These are phyloP conservation scores for Magnusiomyces ingens DNA, from an alignment of 1,139 yeast species.

Conservation along the genomic window DNA sequence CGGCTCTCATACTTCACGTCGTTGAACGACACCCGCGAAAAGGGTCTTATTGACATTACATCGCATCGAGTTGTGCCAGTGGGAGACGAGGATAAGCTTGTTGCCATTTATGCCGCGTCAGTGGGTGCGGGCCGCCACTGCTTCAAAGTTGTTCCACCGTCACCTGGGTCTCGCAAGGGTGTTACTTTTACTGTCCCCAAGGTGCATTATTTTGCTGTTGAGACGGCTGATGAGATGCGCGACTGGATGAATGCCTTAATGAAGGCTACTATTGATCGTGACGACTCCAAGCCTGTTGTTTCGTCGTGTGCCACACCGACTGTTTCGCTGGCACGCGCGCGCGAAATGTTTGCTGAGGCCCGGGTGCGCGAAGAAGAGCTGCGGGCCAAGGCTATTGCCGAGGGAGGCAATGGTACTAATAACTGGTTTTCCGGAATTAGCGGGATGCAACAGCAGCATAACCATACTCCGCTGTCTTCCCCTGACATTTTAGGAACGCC, in stretches of 20 bases:
- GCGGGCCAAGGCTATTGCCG: slow-evolving; percentile 27
- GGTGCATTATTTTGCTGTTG: slow-evolving; percentile 93
- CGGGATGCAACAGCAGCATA: no score
- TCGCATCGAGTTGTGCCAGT: slow-evolving; percentile 87
- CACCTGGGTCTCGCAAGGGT: slow-evolving; percentile 94
- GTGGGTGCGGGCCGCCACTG: slow-evolving; percentile 91
- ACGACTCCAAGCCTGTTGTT: slow-evolving; percentile 88
- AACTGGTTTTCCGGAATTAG: no score
- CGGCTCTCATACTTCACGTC: slow-evolving; percentile 80
- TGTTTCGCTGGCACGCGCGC: slow-evolving; percentile 78
- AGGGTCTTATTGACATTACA: slow-evolving; percentile 91
- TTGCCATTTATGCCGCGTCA: slow-evolving; percentile 84
- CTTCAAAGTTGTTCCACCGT: slow-evolving; percentile 92
- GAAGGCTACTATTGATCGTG: slow-evolving; percentile 94
- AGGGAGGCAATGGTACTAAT: slow-evolving; percentile 10
- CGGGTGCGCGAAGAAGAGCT: slow-evolving; percentile 24
- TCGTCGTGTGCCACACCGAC: slow-evolving; percentile 94
- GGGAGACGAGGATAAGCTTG: slow-evolving; percentile 67
- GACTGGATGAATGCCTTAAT: slow-evolving; percentile 92
- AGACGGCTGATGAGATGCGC: slow-evolving; percentile 83
- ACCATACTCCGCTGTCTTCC: no score
- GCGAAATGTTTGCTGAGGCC: slow-evolving; percentile 76
- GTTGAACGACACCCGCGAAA: slow-evolving; percentile 74
- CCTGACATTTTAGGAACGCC: no score
- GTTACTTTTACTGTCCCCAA: slow-evolving; percentile 94